A percentile compares a stretch with the other conserved stretches of the same genome.
Conservation (phyloP, 2,329 filamentous ascomycete genomes). For the Penicillium sp. region DNA sequence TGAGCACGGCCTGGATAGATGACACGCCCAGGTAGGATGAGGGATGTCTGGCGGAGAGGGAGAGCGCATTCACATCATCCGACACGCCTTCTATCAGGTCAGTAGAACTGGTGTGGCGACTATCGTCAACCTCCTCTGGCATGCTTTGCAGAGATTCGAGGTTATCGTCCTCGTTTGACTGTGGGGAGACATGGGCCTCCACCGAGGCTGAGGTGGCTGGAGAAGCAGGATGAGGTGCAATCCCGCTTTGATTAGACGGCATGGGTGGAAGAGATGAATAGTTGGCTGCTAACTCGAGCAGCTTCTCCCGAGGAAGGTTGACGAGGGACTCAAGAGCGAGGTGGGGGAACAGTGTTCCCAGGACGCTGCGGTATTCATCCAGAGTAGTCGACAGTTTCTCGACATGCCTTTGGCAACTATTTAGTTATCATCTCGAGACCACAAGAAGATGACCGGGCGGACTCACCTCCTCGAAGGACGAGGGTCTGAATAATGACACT, state of each 20-base stretch:
- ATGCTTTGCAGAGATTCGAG: constrained; percentile 70
- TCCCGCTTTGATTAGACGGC: constrained; percentile 31
- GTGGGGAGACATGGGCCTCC: constrained; percentile 46
- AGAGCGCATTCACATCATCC: constrained; percentile 73
- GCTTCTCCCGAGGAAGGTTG: constrained; percentile 61
- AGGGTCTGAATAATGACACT: constrained; percentile 81
- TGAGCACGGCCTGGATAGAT: constrained; percentile 73
- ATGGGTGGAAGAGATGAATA: constrained; percentile 36
- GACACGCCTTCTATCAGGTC: constrained; percentile 66
- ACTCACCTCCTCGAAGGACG: constrained; percentile 76
- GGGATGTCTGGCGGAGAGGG: constrained; percentile 62
- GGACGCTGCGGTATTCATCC: constrained; percentile 67
- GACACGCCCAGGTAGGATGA: constrained; percentile 73
- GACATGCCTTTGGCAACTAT: constrained; percentile 34
- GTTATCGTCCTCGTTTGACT: constrained; percentile 55
- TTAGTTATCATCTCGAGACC: constrained; percentile 21
- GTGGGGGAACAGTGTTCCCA: constrained; percentile 67
- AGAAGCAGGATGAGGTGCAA: constrained; percentile 37
- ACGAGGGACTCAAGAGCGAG: constrained; percentile 57
- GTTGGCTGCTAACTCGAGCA: constrained; percentile 54
- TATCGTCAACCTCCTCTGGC: constrained; percentile 62
- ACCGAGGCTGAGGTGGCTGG: constrained; percentile 55
- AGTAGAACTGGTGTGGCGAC: constrained; percentile 53
- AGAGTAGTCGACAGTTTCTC: constrained; percentile 67
- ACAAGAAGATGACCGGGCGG: constrained; percentile 3